Conservation (phyloP, 2,329 filamentous ascomycete genomes). For the Hypoxylon sp. region DNA sequence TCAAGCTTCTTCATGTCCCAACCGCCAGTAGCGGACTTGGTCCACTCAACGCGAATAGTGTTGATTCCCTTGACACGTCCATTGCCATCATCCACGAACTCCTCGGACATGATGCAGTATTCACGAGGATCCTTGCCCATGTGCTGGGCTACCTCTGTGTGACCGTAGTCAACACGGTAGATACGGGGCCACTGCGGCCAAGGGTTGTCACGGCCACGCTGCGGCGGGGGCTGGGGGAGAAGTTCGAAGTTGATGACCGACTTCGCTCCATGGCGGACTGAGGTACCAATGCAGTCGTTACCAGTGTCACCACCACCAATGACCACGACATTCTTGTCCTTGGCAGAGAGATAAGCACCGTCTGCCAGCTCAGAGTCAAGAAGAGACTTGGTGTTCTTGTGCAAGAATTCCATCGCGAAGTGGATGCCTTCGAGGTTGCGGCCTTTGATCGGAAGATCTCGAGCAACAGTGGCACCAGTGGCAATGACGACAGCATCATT, state of each 20-base stretch:
- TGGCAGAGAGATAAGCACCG: slow-evolving; percentile 90
- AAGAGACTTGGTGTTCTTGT: slow-evolving; percentile 97
- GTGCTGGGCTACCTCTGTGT: slow-evolving; percentile 95
- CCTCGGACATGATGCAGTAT: slow-evolving; percentile 98
- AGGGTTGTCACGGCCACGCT: slow-evolving; percentile 94
- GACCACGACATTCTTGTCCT: slow-evolving; percentile 95
- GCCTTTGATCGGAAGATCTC: slow-evolving; percentile 91
- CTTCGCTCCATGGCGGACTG: slow-evolving; percentile 94
- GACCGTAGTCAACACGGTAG: slow-evolving; percentile 98
- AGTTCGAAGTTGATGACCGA: slow-evolving; percentile 97
- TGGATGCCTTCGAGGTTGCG: slow-evolving; percentile 92
- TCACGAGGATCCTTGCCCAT: slow-evolving; percentile 96
- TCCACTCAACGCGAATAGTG: slow-evolving; percentile 96
- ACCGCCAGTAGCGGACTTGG: slow-evolving; percentile 86
- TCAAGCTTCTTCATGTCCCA: slow-evolving; percentile 99
- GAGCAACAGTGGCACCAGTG: slow-evolving; percentile 92
- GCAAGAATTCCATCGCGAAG: slow-evolving; percentile 97
- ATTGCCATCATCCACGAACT: slow-evolving; percentile 90
- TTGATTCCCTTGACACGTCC: slow-evolving; percentile 96
- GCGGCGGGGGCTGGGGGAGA: slow-evolving; percentile 89
- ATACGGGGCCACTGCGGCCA: slow-evolving; percentile 99
- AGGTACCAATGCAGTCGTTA: slow-evolving; percentile 98
- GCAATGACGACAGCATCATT: slow-evolving; percentile 91
- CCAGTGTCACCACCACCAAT: slow-evolving; percentile 98
- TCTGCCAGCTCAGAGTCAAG: slow-evolving; percentile 91